These are phyloP conservation scores for Phragmites australis DNA, from an alignment of 176 grass and related monocot genomes.

Conservation along the genomic window DNA sequence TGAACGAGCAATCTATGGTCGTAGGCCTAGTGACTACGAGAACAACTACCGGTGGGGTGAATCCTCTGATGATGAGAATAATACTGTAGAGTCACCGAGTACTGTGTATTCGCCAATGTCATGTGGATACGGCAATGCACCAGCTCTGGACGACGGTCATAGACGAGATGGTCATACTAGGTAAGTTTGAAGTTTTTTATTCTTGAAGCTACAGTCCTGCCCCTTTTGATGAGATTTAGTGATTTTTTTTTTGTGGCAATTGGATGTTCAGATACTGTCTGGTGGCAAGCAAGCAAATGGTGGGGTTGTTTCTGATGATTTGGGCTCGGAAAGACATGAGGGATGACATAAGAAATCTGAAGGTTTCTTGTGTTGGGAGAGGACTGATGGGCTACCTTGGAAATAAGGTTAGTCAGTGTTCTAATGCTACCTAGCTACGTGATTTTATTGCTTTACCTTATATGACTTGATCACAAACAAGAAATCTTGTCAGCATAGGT, in stretches of 20 bases:
- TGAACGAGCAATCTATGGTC: slow-evolving; percentile 73
- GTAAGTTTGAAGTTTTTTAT: slow-evolving; percentile 31
- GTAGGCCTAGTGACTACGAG: slow-evolving; percentile 82
- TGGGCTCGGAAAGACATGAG: slow-evolving; percentile 83
- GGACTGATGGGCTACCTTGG: slow-evolving; percentile 98
- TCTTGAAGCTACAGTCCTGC: not conserved
- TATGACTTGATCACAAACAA: slow-evolving; percentile 24
- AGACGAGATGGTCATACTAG: slow-evolving; percentile 62
- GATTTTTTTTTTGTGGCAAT: not conserved
- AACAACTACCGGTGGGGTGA: slow-evolving; percentile 72
- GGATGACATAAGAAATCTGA: slow-evolving; percentile 87
- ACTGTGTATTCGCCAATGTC: slow-evolving; percentile 87
- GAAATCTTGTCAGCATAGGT: slow-evolving; percentile 40
- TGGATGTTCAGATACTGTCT: slow-evolving; percentile 68
- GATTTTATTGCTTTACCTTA: not conserved
- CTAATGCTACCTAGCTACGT: not conserved
- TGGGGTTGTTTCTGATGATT: slow-evolving; percentile 91
- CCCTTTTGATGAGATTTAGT: slow-evolving; percentile 1
- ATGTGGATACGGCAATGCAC: slow-evolving; percentile 60
- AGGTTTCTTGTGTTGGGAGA: slow-evolving; percentile 96
- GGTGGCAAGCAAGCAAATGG: slow-evolving; percentile 97
- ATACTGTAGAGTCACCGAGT: slow-evolving; percentile 74
- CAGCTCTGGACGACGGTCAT: slow-evolving; percentile 64
- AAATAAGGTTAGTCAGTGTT: slow-evolving; percentile 70
- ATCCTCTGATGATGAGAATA: slow-evolving; percentile 85